Conservation (phyloP, 2,329 filamentous ascomycete species). For the Mycosphaerella arachidis region DNA sequence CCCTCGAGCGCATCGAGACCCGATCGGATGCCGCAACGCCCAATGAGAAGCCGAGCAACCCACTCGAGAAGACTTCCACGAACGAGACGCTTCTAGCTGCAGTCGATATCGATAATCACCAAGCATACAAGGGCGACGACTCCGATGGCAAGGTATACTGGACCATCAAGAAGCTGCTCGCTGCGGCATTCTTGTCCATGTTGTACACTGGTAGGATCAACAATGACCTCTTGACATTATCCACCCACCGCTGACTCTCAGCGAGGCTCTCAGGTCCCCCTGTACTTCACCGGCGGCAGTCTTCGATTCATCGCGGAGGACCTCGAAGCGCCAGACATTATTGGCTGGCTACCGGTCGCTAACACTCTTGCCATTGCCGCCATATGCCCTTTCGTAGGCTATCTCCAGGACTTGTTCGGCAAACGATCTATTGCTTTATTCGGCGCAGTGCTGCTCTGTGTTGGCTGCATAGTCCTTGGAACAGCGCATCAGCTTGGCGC, state of each 20-base stretch:
- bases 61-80: conserved; percentile 16
- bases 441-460: conserved; percentile 50
- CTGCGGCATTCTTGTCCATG: conserved; percentile 36
- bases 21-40: conserved; percentile 10
- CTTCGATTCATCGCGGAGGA: conserved; percentile 23
- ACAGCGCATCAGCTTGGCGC: conserved; percentile 50
- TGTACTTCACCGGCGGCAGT: conserved; percentile 24
- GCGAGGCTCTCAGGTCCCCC: conserved; percentile 22
- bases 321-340: conserved; percentile 15
- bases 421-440: conserved; percentile 56
- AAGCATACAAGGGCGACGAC: conserved; percentile 38
- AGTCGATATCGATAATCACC: conserved; percentile 35
- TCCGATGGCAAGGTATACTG: conserved; percentile 39
- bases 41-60: not conserved
- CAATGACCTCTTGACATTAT: no score
- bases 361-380: conserved; percentile 54
- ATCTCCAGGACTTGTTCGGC: conserved; percentile 59
- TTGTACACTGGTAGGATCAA: conserved; percentile 33
- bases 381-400: conserved; percentile 60
- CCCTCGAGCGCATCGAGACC: conserved; percentile 15
- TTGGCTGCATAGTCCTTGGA: conserved; percentile 57
- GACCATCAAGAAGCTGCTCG: conserved; percentile 33
- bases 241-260: not conserved
- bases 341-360: conserved; percentile 32
- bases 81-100: conserved; percentile 14